These are phyloP conservation scores for Oryza glumipatula DNA, from an alignment of 176 grass and related monocot genomes.

Conservation along the genomic window DNA sequence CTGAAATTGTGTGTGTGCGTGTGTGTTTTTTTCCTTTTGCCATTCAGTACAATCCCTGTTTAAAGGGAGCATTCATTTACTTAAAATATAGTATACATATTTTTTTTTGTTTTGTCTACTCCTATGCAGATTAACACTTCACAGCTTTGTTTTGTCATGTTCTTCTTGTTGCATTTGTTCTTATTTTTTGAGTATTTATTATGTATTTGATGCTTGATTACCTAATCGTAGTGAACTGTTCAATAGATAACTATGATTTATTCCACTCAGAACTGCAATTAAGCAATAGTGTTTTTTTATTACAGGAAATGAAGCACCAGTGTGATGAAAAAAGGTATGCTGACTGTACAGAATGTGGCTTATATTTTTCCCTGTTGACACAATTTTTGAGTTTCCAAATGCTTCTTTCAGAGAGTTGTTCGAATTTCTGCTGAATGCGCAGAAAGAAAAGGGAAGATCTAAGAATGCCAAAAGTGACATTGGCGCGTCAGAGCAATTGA, in stretches of 20 bases:
- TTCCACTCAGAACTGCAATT: conserved; percentile 12
- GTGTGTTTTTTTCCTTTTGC: neutral
- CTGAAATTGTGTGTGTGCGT: neutral
- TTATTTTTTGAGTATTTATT: conserved; percentile 9
- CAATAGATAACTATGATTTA: conserved; percentile 9
- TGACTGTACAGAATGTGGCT: conserved; percentile 18
- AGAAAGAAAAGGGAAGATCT: conserved; percentile 75
- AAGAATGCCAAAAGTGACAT: conserved; percentile 69
- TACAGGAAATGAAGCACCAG: conserved; percentile 97
- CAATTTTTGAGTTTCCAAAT: conserved; percentile 39
- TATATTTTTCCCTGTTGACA: conserved; percentile 4
- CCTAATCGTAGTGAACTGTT: conserved; percentile 19
- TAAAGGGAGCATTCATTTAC: neutral
- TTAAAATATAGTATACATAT: neutral
- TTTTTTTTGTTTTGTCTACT: neutral
- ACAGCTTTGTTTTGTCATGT: neutral
- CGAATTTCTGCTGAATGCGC: conserved; percentile 68
- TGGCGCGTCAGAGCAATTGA: conserved; percentile 66
- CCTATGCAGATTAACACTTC: neutral
- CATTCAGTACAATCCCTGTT: neutral
- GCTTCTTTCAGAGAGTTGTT: conserved; percentile 75
- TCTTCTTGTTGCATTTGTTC: neutral
- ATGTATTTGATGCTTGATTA: neutral
- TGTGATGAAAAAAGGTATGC: conserved; percentile 94
- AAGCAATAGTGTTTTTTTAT: conserved; percentile 13